These are phyloP conservation scores for Trametes cingulata DNA, from an alignment of 768 basidiomycete species.

Conservation along the genomic window DNA sequence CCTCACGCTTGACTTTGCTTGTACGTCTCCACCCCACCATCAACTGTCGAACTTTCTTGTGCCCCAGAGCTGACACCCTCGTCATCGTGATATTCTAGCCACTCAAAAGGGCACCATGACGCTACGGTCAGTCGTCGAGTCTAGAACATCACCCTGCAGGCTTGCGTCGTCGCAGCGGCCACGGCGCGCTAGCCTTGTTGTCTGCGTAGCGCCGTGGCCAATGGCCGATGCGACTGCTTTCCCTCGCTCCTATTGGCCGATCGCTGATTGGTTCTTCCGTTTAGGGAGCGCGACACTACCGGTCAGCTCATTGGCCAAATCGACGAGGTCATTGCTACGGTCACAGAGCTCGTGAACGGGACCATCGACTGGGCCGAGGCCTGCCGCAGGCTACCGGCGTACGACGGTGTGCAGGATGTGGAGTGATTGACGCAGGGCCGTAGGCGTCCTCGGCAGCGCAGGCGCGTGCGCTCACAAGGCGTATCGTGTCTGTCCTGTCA, in stretches of 20 bases:
- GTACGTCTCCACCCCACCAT: constrained; percentile 42
- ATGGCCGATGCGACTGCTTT: neutral
- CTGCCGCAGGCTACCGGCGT: constrained; percentile 65
- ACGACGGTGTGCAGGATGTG: constrained; percentile 89
- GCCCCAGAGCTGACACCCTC: constrained; percentile 4
- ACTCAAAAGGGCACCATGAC: constrained; percentile 93
- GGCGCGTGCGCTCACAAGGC: neutral
- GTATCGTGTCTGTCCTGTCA: neutral
- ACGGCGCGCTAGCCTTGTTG: neutral
- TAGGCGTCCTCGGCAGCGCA: neutral
- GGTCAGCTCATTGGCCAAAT: constrained; percentile 88
- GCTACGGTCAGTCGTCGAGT: constrained; percentile 62
- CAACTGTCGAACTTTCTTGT: constrained; percentile 6
- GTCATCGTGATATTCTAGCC: constrained; percentile 47
- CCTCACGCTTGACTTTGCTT: constrained; percentile 93
- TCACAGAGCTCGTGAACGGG: constrained; percentile 78
- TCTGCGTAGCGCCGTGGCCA: neutral
- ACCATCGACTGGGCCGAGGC: constrained; percentile 78
- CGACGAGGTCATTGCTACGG: constrained; percentile 83
- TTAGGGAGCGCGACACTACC: constrained; percentile 92
- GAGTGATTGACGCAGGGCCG: constrained; percentile 19
- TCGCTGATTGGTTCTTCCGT: constrained; percentile 7
- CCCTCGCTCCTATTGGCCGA: constrained; percentile 3
- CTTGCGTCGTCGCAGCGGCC: neutral
- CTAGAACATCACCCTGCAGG: neutral